Evolutionary conservation across 2,329 filamentous ascomycete genomes (phyloP).

Genomic region (Tetracladium maxilliforme): DNA sequence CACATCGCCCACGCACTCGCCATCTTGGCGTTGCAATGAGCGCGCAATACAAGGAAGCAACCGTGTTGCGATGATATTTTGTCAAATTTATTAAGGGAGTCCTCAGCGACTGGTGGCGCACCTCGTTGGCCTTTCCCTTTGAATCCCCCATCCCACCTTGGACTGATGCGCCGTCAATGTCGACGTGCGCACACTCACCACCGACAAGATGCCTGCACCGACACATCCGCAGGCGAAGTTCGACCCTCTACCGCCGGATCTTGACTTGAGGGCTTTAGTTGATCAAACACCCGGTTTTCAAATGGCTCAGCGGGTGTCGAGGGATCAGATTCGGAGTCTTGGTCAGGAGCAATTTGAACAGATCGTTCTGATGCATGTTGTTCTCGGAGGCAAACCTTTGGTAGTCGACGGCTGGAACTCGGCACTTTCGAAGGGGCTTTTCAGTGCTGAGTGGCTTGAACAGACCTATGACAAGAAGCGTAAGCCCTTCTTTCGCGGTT

Average conservation of each 20-base stretch:
- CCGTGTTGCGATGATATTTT: no score
- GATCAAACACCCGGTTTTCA: conserved; percentile 72
- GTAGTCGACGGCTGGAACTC: conserved; percentile 83
- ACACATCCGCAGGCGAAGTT: conserved; percentile 77
- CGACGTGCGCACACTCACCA: conserved; percentile 1
- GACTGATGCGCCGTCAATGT: no score
- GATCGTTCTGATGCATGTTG: conserved; percentile 69
- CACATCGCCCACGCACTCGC: no score
- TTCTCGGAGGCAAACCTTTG: conserved; percentile 72
- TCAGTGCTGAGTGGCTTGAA: conserved; percentile 69
- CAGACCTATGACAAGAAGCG: conserved; percentile 66
- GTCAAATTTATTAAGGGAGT: no score
- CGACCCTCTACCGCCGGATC: conserved; percentile 75
- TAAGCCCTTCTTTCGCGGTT: conserved; percentile 22
- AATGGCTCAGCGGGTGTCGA: conserved; percentile 69
- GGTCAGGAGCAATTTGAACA: conserved; percentile 73
- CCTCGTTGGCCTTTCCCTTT: no score
- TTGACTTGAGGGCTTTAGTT: conserved; percentile 65
- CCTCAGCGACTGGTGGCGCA: no score
- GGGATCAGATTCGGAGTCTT: conserved; percentile 61
- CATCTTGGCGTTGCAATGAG: no score
- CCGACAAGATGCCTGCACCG: conserved; percentile 51
- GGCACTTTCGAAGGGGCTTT: conserved; percentile 60
- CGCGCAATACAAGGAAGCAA: no score
- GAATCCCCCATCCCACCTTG: no score